Percentiles rank a stretch among this genome's conserved stretches.
These are phyloP conservation scores for Micractinium conductrix DNA, from an alignment of 139 green algal species.

Conservation along the genomic window DNA sequence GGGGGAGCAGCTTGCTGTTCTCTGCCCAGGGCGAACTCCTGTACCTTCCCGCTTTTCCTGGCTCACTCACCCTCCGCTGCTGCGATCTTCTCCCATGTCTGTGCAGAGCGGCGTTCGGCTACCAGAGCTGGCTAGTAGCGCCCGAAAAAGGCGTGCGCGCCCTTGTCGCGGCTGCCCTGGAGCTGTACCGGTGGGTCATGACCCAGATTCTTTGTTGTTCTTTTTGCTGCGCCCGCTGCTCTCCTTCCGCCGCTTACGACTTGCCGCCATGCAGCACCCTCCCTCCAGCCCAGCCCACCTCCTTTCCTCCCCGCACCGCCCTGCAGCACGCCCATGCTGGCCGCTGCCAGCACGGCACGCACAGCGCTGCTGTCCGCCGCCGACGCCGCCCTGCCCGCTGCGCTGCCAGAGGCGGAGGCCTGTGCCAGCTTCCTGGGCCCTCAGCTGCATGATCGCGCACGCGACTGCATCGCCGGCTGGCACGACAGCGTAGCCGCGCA, in stretches of 20 bases:
- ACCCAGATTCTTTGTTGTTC: not conserved
- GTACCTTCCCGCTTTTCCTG: not conserved
- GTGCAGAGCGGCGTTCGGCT: not conserved
- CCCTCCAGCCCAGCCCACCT: too few relatives aligned
- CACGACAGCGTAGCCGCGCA: not conserved
- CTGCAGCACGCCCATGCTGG: not conserved
- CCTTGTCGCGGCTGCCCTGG: not conserved
- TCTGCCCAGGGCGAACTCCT: not conserved
- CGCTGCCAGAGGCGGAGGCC: not conserved
- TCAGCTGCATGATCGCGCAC: not conserved
- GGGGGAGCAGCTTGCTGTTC: not conserved
- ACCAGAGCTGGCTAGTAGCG: not conserved
- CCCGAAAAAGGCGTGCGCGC: conserved; percentile 11
- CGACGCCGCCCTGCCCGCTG: not conserved
- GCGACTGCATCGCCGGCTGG: not conserved
- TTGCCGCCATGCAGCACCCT: not conserved
- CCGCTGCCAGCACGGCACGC: not conserved
- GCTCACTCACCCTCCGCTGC: not conserved
- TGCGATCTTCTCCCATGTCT: not conserved
- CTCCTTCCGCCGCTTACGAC: not conserved
- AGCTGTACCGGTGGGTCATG: not conserved
- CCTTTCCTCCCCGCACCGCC: too few relatives aligned
- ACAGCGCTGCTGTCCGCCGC: not conserved
- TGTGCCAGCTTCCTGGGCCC: not conserved
- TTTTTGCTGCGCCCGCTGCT: not conserved